Evolutionary conservation across 495 filamentous ascomycete species (phyloP), one percentile per base, ranked within the genome.

Genomic region (Xylaria intraflava): DNA sequence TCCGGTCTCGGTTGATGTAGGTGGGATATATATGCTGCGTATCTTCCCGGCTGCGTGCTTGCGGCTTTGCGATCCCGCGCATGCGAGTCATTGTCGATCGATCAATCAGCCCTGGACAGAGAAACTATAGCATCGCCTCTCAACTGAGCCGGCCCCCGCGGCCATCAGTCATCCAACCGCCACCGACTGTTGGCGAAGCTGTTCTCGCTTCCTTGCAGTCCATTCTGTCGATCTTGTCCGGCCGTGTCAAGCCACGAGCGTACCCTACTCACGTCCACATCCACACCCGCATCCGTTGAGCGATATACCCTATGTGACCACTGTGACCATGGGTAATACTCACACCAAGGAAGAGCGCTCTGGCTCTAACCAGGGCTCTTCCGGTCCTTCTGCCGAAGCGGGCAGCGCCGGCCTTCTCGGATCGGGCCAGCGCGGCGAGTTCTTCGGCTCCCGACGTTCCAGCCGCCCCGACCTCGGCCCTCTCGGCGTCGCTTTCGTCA

Each of bases 291-390:
- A 14, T 49, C 27, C n/a, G 24, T 6, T 29, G 12, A n/a, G n/a
- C 26, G 16, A 22, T 5, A 46, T 39, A 30, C 31, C 16, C 41
- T n/a, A 43, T 24, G 20, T 43, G 23, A 43, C 22, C 36, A 23
- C 29, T 27, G 36, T 27, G 10, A 24, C 36, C 46, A 83, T 83
- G 82, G 81, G 81, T 23, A 83, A 83, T 55, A 76, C 77, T 24
- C 75, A 82, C 55, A 81, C 79, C 17, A 84, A 82, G 67, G 81
- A 83, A 64, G 69, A 75, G 40, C 74, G 80, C 46, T 61, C 72
- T 39, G 59, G 72, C 64, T 70, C 66, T 56, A 63, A 71, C 27
- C 67, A 72, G 49, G 58, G 57, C 26, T 56, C 35, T 17, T 38
- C 69, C 46, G 66, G 69, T 24, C 61, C 69, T 33, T 62, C 62